Evolutionary conservation across 306 rosid genomes (phyloP).

Genomic region (Inga laurina): DNA sequence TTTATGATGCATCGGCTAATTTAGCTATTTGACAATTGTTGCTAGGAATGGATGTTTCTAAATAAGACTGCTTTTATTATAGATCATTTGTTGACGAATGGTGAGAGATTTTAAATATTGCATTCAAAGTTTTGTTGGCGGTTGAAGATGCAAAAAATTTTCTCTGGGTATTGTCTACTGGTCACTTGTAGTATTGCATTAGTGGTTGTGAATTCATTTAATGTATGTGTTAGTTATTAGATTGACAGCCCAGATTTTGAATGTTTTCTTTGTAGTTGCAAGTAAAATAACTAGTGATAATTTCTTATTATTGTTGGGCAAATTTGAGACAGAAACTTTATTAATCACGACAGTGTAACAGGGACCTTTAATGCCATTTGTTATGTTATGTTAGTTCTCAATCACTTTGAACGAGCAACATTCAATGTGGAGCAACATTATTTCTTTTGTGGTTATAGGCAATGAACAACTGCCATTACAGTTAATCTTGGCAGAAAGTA

Average conservation of each 20-base stretch:
- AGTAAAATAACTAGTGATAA: background rate
- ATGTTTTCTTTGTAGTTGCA: slow-evolving; percentile 23
- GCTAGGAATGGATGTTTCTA: background rate
- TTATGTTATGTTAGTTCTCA: background rate
- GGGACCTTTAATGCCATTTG: background rate
- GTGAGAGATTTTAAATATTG: background rate
- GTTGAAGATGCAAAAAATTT: background rate
- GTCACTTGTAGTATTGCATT: background rate
- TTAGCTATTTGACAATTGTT: background rate
- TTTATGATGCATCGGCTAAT: slow-evolving; percentile 1
- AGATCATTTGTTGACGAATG: background rate
- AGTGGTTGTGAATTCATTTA: background rate
- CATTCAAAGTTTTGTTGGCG: background rate
- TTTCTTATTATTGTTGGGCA: slow-evolving; percentile 1
- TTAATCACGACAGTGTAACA: slow-evolving; percentile 1
- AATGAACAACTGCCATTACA: background rate
- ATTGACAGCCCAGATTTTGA: slow-evolving; percentile 14
- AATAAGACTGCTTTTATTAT: background rate
- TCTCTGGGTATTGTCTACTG: background rate
- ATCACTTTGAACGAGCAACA: slow-evolving; percentile 4
- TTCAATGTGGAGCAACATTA: background rate
- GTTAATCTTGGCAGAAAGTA: background rate
- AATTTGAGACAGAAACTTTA: background rate
- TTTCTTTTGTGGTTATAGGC: background rate
- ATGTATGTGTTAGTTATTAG: background rate